Evolutionary conservation across 2,329 filamentous ascomycete genomes (phyloP), one percentile per base, ranked within the genome.

Genomic region (Shiraia bambusicola): DNA sequence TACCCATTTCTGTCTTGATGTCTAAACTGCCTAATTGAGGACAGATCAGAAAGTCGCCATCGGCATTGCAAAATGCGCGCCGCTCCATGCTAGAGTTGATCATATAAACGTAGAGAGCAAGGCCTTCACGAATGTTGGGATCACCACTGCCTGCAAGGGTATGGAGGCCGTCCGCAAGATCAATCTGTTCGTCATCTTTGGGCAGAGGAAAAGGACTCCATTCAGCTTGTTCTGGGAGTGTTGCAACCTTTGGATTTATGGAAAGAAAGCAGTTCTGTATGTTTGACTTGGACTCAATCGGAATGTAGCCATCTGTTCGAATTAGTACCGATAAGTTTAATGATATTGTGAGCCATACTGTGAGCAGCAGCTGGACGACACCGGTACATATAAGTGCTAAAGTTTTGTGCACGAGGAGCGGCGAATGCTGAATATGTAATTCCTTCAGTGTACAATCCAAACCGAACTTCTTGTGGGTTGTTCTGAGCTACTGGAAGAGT

Each of bases 101-200:
- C 46, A 69, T 66, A 53, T 77, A 79, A 25, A 77, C 66, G 50
- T 77, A 75, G 1, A 74, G 61, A 3, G 75, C 75, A 15, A 78
- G 58, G 6, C 76, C 76, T 40, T 78, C 73, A 40, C 68, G 65
- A 19, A 75, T 64, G n/a, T 72, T 78, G 4, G 76, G 71, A 29
- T 78, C 75, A 7, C 76, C 76, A 17, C 72, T 72, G 4, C 76
- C 76, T 15, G 67, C 73, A 7, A 79, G 59, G 2, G 76, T 76
- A 52, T 75, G 72, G 10, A 79, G 60, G 5, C 76, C 75, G 42
- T 74, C 62, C 9, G 72, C 58, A 47, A 77, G 78, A 36, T 76
- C 73, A 14, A 74, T 65, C 30, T 69, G 63, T 27, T 69, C 64
- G 16, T 63, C 58, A 7, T 62, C 62, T 22, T 58, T 56, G 1